A percentile compares a stretch with the other conserved stretches of the same genome.
Evolutionary conservation across 306 rosid genomes (phyloP).

Genomic region (Prunus kanzakura): DNA sequence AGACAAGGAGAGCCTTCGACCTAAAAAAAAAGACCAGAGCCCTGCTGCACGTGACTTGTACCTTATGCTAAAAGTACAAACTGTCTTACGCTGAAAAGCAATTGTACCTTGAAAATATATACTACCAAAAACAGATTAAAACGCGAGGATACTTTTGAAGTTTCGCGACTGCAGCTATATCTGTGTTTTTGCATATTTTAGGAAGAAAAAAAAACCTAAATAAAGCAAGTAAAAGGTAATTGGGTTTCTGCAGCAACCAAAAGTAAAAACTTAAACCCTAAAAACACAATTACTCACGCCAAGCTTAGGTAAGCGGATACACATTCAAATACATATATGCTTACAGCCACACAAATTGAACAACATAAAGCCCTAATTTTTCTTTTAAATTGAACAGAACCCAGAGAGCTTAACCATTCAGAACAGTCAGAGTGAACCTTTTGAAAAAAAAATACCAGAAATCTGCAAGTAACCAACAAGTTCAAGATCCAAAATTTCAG

Average conservation of each 20-base stretch:
- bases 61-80: not conserved
- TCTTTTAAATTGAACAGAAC: not conserved
- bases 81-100: not conserved
- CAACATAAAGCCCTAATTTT: not conserved
- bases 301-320: not conserved
- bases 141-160: not conserved
- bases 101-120: not conserved
- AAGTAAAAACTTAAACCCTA: constrained; percentile 3
- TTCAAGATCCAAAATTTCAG: not conserved
- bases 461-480: not conserved
- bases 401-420: not conserved
- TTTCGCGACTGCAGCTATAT: not conserved
- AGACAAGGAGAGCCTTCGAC: not conserved
- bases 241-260: not conserved
- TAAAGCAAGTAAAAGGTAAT: not conserved
- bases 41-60: constrained; percentile 2
- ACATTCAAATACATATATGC: not conserved
- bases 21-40: not conserved
- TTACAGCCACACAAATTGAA: not conserved
- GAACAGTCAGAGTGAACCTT: not conserved
- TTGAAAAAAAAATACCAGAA: not conserved
- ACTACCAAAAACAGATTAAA: not conserved
- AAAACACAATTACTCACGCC: not conserved
- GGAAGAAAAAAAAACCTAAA: not conserved
- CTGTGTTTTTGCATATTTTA: no score